Conservation (phyloP, 2,329 filamentous ascomycete species). For the Scedosporium aurantiacum region DNA sequence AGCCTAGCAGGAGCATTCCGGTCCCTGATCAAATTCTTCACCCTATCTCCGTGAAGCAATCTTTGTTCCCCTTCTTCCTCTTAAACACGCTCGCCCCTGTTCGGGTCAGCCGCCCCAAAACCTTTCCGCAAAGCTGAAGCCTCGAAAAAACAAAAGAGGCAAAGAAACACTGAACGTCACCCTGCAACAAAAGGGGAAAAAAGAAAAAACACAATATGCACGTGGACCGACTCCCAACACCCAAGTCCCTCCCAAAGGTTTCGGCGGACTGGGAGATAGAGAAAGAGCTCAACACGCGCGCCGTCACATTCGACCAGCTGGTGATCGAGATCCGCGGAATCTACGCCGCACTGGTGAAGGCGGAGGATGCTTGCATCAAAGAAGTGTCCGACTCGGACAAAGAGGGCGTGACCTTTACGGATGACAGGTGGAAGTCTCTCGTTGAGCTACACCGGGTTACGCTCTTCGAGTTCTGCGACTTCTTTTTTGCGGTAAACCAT, state of each 20-base stretch:
- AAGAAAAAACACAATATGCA: background rate
- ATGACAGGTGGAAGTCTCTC: slow-evolving; percentile 72
- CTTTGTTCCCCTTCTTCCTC: too few relatives aligned
- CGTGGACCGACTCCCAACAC: background rate
- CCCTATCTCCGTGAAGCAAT: too few relatives aligned
- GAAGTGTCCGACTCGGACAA: background rate
- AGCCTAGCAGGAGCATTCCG: too few relatives aligned
- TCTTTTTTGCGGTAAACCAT: slow-evolving; percentile 79
- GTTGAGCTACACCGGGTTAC: slow-evolving; percentile 73
- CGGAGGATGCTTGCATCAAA: slow-evolving; percentile 78
- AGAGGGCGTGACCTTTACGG: slow-evolving; percentile 35
- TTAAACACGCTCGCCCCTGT: too few relatives aligned
- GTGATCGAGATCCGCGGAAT: slow-evolving; percentile 73
- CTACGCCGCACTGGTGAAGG: slow-evolving; percentile 73
- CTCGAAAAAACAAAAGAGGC: too few relatives aligned
- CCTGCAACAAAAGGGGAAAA: too few relatives aligned
- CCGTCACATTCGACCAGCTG: slow-evolving; percentile 65
- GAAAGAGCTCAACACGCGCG: background rate
- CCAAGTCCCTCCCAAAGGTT: background rate
- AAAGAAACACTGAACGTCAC: too few relatives aligned
- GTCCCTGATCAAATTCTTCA: too few relatives aligned
- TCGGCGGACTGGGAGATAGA: background rate
- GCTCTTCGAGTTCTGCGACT: slow-evolving; percentile 73
- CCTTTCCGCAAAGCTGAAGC: too few relatives aligned
- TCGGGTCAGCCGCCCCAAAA: too few relatives aligned